Base-by-base conservation (phyloP, 148 eudicot genomes). In the Arctostaphylos glauca region DNA sequence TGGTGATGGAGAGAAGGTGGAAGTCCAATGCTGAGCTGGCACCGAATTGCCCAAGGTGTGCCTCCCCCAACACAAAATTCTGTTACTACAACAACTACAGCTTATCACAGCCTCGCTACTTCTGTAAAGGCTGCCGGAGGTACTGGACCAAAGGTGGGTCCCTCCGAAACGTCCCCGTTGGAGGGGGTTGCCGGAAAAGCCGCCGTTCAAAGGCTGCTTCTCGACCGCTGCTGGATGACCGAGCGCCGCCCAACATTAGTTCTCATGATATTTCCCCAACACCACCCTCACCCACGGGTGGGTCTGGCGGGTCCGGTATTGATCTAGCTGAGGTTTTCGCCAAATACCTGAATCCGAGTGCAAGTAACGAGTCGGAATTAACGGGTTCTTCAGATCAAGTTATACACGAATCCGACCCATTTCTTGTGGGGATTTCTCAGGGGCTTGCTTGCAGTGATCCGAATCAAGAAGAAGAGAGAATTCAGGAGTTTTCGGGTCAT, bases 301-400 rank as follows among this genome's bases (percentile, higher is more conserved):
- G 77, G 81, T 9, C 88, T 3, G 79, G 49, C 1, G 86, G 85
- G 41, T 62, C 86, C 2, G 85, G 90, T 47, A 95, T 95, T 58
- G 96, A 95, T 84, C 54, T 95, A 76, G 98, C 98, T 0, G 96
- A 88, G 0, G 97, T 95, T 62, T 95, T 93, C 48, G 96, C 97
- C 72, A 91, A 87, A 83, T 95, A 83, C 74, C 76, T 95, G 88
- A 91, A 88, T 53, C 90, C 86, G 50, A 81, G 74, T 56, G 78
- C 87, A 0, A 79, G 75, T 13, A 18, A 72, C 38, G 80, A 6
- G 54, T 80, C 80, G 6, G 83, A 85, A 52, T 52, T 87, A 18
- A 43, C 84, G 6, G 84, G 84, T 7, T 72, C 73, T 64, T 79
- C 84, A 4, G 54, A 74, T 64, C 70, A 64, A 64, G 43, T 10